phyloP scores from a whole-genome alignment of 306 rosid species.

The Elaeagnus macrophylla region DNA sequence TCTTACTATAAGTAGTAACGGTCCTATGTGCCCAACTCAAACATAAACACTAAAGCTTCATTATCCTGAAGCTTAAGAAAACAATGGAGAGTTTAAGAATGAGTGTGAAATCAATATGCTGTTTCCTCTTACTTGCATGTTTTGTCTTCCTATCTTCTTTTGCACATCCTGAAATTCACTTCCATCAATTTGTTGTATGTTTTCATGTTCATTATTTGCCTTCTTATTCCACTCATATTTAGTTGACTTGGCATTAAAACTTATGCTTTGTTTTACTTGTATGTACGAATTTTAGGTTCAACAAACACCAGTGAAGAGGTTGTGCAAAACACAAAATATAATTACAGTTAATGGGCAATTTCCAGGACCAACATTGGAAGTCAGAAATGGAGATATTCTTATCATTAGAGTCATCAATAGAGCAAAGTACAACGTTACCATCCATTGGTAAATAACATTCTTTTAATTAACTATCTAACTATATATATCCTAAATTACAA shows the following conservation, averaged over 20 bases:
- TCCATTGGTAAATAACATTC: conserved; percentile 53
- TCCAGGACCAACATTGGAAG: conserved; percentile 68
- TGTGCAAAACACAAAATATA: conserved; percentile 57
- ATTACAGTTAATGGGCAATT: conserved; percentile 76
- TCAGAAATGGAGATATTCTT: conserved; percentile 66
- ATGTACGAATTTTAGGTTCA: conserved; percentile 30
- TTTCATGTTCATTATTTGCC: conserved; percentile 7
- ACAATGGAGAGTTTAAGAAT: conserved; percentile 40
- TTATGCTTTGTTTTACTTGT: conserved; percentile 3
- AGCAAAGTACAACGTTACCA: conserved; percentile 52
- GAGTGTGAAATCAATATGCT: conserved; percentile 20
- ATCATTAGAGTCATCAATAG: conserved; percentile 52
- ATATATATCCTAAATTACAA: background rate
- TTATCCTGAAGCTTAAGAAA: conserved; percentile 21
- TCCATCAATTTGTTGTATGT: conserved; percentile 74
- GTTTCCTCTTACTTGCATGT: conserved; percentile 32
- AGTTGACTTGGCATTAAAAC: conserved; percentile 1
- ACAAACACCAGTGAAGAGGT: conserved; percentile 61
- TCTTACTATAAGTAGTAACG: conserved; percentile 39
- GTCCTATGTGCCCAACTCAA: conserved; percentile 6
- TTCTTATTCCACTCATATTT: background rate
- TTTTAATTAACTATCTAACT: background rate
- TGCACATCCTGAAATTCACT: conserved; percentile 48
- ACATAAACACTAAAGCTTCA: conserved; percentile 20
- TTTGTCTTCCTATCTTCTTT: conserved; percentile 30